Base-by-base conservation (phyloP, 768 basidiomycete genomes). In the Mycena albidolilacea region DNA sequence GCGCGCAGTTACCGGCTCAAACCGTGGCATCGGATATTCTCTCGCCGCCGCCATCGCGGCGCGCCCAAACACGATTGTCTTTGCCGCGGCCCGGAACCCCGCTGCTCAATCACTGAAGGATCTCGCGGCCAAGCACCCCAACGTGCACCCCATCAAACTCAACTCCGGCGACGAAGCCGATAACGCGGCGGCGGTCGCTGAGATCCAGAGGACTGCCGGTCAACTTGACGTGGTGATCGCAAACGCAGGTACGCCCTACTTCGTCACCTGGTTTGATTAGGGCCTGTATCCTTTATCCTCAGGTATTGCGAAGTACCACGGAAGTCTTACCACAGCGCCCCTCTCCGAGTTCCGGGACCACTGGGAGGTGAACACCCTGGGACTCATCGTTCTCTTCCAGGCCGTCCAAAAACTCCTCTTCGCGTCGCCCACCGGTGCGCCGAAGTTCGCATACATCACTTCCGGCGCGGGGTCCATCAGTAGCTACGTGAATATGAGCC, bases 321-420 rank as follows among this genome's bases (percentile, higher is more conserved):
- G 61, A 2, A 19, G 43, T 4, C 4, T 62, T 7, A 43, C 21
- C 43, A 44, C n/a, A 4, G 23, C 61, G 7, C 43, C 61, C 12
- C 41, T 46, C n/a, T 21, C 41, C 54, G 9, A 55, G 17, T 35
- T 55, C 23, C 9, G 14, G 30, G 54, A 55, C 23, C 54, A 55
- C 54, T 62, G 61, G 61, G 61, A 62, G 43, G 61, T 62, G 41
- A 62, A 62, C 61, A 62, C 61, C 8, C 35, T 59, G 2, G 58
- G 58, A 5, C 14, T 39, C 3, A 7, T 39, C 37, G 58, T 59
- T 12, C 58, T 62, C 19, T 62, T 62, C 61, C 61, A 62, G 30
- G 41, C 61, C n/a, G 61, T 43, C n/a, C 61, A 62, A 21, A 12
- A 6, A 7, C 43, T 62, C 0, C 61, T 62, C n/a, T 41, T 62